A percentile compares a stretch with the other conserved stretches of the same genome.
Conservation (phyloP, 2,329 filamentous ascomycete species). For the Acrocalymma vagum region DNA sequence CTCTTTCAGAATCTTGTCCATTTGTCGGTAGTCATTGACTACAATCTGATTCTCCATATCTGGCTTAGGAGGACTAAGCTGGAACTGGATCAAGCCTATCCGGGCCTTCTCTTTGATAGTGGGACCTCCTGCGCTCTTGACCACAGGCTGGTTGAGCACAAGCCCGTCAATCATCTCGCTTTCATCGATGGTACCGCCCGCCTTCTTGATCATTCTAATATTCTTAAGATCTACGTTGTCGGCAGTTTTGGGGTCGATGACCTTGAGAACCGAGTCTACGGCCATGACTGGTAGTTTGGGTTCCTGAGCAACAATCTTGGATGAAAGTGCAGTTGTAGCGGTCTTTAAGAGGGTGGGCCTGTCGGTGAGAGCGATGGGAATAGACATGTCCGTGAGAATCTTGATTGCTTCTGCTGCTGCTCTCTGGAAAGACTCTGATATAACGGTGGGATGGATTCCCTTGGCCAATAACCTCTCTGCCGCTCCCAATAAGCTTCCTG, state of each 20-base stretch:
- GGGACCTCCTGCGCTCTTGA: slow-evolving; percentile 93
- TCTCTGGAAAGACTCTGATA: slow-evolving; percentile 96
- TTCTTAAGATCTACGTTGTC: slow-evolving; percentile 97
- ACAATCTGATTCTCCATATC: slow-evolving; percentile 99
- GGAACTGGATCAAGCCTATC: slow-evolving; percentile 98
- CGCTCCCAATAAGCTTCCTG: slow-evolving; percentile 90
- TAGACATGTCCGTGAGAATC: slow-evolving; percentile 93
- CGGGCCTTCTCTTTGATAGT: slow-evolving; percentile 94
- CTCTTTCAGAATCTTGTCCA: slow-evolving; percentile 99
- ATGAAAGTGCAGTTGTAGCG: slow-evolving; percentile 94
- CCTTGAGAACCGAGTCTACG: slow-evolving; percentile 93
- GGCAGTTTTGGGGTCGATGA: slow-evolving; percentile 93
- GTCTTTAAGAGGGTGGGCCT: slow-evolving; percentile 92
- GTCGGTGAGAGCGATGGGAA: slow-evolving; percentile 88
- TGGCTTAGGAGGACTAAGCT: slow-evolving; percentile 96
- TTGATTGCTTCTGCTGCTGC: slow-evolving; percentile 89
- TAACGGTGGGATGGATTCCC: slow-evolving; percentile 94
- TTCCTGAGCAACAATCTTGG: slow-evolving; percentile 98
- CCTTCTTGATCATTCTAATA: slow-evolving; percentile 96
- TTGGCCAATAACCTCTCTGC: slow-evolving; percentile 91
- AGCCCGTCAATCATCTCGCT: slow-evolving; percentile 96
- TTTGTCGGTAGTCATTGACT: slow-evolving; percentile 99
- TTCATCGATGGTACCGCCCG: slow-evolving; percentile 97
- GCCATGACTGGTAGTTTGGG: slow-evolving; percentile 98
- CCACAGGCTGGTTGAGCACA: slow-evolving; percentile 88